phyloP scores from a whole-genome alignment of 2,329 filamentous ascomycete species.

The Phyllosticta citrichinensis region DNA sequence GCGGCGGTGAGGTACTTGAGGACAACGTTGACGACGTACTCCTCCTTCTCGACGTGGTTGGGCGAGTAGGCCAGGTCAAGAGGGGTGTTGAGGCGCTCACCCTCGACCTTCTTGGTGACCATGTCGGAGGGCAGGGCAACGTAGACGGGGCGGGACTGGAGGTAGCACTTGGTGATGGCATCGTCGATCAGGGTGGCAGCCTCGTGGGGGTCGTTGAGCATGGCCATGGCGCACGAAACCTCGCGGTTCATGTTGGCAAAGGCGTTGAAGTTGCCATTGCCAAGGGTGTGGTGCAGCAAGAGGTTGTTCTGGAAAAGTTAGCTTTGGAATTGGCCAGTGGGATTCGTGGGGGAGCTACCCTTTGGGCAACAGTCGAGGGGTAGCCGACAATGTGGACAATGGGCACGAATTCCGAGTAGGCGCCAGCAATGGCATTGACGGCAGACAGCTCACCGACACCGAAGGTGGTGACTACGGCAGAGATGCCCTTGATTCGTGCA shows the following conservation, averaged over 20 bases:
- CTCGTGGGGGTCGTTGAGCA: constrained; percentile 58
- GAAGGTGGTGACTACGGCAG: constrained; percentile 38
- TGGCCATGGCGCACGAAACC: constrained; percentile 62
- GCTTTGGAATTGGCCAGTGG: neutral
- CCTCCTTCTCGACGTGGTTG: constrained; percentile 63
- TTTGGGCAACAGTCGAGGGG: constrained; percentile 32
- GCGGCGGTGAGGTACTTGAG: constrained; percentile 63
- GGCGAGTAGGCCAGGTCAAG: constrained; percentile 55
- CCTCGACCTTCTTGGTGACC: constrained; percentile 65
- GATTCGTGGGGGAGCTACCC: neutral
- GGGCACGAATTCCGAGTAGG: constrained; percentile 38
- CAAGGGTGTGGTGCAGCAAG: constrained; percentile 38
- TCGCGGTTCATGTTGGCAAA: constrained; percentile 68
- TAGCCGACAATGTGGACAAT: constrained; percentile 40
- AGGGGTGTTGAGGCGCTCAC: constrained; percentile 56
- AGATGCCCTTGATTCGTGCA: constrained; percentile 36
- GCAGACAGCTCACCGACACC: constrained; percentile 40
- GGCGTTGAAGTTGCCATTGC: constrained; percentile 63
- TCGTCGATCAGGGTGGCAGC: constrained; percentile 70
- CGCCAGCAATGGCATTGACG: constrained; percentile 38
- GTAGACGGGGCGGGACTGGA: constrained; percentile 70
- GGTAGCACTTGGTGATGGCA: constrained; percentile 62
- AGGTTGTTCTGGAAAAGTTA: constrained; percentile 21
- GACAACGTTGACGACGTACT: constrained; percentile 74
- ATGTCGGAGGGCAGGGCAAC: constrained; percentile 76